Evolutionary conservation across 2,329 filamentous ascomycete species (phyloP), one percentile per base, ranked within the genome.

Genomic region (Alternaria postmessia): DNA sequence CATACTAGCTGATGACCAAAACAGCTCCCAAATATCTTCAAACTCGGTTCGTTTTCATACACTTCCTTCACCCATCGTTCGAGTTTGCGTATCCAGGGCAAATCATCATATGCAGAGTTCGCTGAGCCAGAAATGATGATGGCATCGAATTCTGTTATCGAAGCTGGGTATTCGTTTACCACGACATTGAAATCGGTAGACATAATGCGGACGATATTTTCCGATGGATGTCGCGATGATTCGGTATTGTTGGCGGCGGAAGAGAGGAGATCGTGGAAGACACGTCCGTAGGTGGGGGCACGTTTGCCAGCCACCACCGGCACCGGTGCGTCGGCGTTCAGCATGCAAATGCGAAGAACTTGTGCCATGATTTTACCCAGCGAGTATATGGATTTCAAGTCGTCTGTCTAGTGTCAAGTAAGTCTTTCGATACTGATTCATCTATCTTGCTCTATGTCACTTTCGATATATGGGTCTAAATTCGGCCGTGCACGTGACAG

Each of bases 1-100:
- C 76, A 79, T 5, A 82, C 60, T 5, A 82, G 59, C 55, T 82
- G 80, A 51, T 82, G 80, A 1, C 81, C 80, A 47, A 82, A 82
- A 57, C 81, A 83, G 26, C 77, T 80, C 1, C 80, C 80, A 53
- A 82, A 81, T 5, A 82, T 75, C 54, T 76, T 80, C 44, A 82
- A 61, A 0, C 55, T 58, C 0, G 68, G 67, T 12, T 70, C 42
- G 5, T 61, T 71, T 58, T 55, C 67, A 57, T 80, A 82, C 0
- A 76, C 52, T 6, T 70, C 60, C 41, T 38, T 38, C 6, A 80
- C 67, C 62, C 78, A 82, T n/a, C 51, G 34, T 12, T 69, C 61
- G 2, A 76, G 65, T 20, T 18, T 51, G 22, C 52, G 58, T 28
- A 76, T 68, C 74, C 73, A 76, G n/a, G 62, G 62, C 5, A 63